Evolutionary conservation across 495 filamentous ascomycete genomes (phyloP), one percentile per base, ranked within the genome.

Genomic region (Penicillium angulare): DNA sequence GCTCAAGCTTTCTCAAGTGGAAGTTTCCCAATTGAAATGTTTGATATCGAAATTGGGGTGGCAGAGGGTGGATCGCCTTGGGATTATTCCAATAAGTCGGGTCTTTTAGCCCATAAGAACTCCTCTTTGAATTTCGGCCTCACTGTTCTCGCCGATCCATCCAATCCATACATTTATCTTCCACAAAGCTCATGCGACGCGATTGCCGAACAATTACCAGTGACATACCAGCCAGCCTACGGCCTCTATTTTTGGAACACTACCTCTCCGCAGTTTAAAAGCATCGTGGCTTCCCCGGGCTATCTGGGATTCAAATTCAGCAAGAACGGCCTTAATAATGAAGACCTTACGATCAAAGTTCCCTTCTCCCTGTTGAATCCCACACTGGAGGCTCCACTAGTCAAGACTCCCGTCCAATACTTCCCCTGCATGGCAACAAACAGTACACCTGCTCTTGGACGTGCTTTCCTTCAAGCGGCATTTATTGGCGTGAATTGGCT

Each of bases 391-490:
- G 32, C 64, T 4, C 79, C 80, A 0, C 59, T 82, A 12, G 69
- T 77, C 17, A 50, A 53, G 0, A 52, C 23, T 12, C 47, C 65
- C 13, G 70, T 71, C 3, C 65, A 58, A 20, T 83, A 82, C 55
- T 79, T 83, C 48, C 79, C 80, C 7, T 80, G 77, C 41, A 59
- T 65, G 17, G 66, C 74, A 0, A 49, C 49, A 22, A 48, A 54
- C n/a, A 17, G n/a, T 16, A 17, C 10, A 13, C 10, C 7, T 5
- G 75, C 65, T 47, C 71, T 83, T n/a, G 80, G 79, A 0, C 68
- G 80, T 10, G 68, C 78, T 2, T 83, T 83, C 47, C 55, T 83
- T 10, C 80, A 83, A 58, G 78, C 77, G 16, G 75, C 78, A 6
- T 81, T 82, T 44, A 44, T 81, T 3, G 77, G 74, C 8, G 49